Evolutionary conservation across 1,139 yeast genomes (phyloP).

Genomic region (Schwanniomyces etchellsii): DNA sequence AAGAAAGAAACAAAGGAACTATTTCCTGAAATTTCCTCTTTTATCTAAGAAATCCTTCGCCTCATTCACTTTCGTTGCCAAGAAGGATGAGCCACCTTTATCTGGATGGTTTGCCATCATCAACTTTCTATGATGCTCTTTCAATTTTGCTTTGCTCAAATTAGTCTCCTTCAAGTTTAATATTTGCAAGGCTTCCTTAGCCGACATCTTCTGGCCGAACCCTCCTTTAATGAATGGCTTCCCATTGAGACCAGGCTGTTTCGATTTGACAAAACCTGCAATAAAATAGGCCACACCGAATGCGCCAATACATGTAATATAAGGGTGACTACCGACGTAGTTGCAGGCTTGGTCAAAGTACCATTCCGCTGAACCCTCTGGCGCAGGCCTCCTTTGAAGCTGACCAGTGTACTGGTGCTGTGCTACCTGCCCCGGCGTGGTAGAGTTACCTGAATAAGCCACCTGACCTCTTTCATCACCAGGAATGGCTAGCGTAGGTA

Average conservation of each 20-base stretch:
- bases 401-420: conserved; percentile 35
- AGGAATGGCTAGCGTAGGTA: conserved; percentile 57
- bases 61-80: conserved; percentile 95
- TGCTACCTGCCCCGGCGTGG: conserved; percentile 11
- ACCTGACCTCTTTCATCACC: conserved; percentile 30
- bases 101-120: conserved; percentile 81
- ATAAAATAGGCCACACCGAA: conserved; percentile 59
- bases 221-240: conserved; percentile 79
- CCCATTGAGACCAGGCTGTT: conserved; percentile 68
- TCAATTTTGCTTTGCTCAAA: conserved; percentile 69
- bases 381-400: conserved; percentile 36
- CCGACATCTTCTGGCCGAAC: conserved; percentile 83
- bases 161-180: conserved; percentile 78
- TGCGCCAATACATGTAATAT: conserved; percentile 65
- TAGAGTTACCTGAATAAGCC: conserved; percentile 6
- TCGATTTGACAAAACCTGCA: conserved; percentile 65
- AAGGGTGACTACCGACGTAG: conserved; percentile 73
- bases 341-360: conserved; percentile 62
- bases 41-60: conserved; percentile 92
- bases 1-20: no score
- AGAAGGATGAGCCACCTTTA: conserved; percentile 91
- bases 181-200: conserved; percentile 86
- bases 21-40: conserved; percentile 55
- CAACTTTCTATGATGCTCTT: conserved; percentile 78
- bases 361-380: conserved; percentile 52